These are phyloP conservation scores for Lolium multiflorum DNA, from an alignment of 176 grass and related monocot species.

Conservation along the genomic window DNA sequence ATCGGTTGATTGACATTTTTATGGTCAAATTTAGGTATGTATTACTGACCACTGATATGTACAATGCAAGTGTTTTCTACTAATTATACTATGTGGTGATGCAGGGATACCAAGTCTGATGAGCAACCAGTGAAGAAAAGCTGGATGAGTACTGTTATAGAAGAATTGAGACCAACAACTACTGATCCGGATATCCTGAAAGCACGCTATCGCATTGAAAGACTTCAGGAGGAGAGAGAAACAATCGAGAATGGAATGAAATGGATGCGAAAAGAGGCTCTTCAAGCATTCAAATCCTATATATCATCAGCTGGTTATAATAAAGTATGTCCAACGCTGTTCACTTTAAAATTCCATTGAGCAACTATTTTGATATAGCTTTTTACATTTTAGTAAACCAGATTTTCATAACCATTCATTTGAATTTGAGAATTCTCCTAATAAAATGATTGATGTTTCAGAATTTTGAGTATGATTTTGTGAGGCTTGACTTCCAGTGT, in stretches of 20 bases:
- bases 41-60: not conserved
- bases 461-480: not conserved
- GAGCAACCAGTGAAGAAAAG: not conserved
- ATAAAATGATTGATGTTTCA: not conserved
- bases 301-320: not conserved
- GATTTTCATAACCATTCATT: not conserved
- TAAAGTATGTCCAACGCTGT: not conserved
- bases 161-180: not conserved
- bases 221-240: not conserved
- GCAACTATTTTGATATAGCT: not conserved
- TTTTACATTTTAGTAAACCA: not conserved
- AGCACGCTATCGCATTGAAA: not conserved
- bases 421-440: not conserved
- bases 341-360: not conserved
- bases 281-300: not conserved
- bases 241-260: not conserved
- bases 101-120: not conserved
- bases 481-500: constrained; percentile 21
- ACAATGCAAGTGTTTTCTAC: not conserved
- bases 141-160: not conserved
- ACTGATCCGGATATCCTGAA: not conserved
- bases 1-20: not conserved
- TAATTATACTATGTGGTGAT: not conserved
- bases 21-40: not conserved
- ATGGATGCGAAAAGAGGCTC: constrained; percentile 18